phyloP scores from a whole-genome alignment of 208 protist species.

The Trypanosoma conorhini region DNA sequence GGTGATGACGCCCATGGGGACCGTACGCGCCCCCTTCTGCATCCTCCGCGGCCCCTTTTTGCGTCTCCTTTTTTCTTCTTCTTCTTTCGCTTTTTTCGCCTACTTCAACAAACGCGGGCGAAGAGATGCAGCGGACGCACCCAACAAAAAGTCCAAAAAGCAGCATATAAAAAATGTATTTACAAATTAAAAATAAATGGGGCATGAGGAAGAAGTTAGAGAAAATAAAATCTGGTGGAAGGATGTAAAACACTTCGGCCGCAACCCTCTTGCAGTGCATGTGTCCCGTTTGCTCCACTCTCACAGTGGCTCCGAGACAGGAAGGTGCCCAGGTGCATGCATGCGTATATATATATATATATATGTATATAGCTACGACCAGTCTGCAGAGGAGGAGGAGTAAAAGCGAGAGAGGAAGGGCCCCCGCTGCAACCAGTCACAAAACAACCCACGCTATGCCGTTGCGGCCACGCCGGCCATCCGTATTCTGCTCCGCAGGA shows the following conservation, averaged over 20 bases:
- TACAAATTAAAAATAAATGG: background rate
- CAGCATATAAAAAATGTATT: no score
- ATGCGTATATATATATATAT: background rate
- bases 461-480: conserved; percentile 26
- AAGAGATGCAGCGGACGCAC: background rate
- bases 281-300: background rate
- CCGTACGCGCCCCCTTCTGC: conserved; percentile 68
- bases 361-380: background rate
- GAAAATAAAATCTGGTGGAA: background rate
- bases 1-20: conserved; percentile 87
- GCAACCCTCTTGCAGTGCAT: background rate
- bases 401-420: conserved; percentile 3
- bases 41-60: conserved; percentile 29
- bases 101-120: background rate
- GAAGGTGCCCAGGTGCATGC: background rate
- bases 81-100: background rate
- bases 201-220: background rate
- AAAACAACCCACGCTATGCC: conserved; percentile 60
- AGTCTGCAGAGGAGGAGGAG: background rate
- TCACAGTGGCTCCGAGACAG: background rate
- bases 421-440: conserved; percentile 6
- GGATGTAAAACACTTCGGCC: background rate
- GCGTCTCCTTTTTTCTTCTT: no score
- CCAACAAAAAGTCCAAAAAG: no score
- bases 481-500: conserved; percentile 32